Conservation (phyloP, 257 asterid genomes). For the Fraxinus quadrangulata region DNA sequence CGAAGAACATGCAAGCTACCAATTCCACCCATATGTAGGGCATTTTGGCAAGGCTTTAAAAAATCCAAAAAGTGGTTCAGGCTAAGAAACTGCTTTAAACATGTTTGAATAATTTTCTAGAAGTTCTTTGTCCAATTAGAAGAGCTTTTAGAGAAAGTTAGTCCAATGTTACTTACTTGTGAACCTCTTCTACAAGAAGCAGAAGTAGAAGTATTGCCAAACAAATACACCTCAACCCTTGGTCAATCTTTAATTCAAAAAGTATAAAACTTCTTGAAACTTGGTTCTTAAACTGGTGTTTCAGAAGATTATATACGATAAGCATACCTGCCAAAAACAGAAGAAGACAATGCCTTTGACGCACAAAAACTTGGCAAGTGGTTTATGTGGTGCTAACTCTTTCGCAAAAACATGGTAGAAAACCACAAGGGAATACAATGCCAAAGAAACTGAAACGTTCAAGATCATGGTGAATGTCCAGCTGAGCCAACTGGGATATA, state of each 20-base stretch:
- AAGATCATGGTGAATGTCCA: slow-evolving; percentile 84
- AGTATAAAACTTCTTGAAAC: no score
- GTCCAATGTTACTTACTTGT: no score
- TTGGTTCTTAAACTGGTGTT: not conserved
- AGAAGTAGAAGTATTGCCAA: no score
- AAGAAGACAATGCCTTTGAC: slow-evolving; percentile 98
- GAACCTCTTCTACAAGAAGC: no score
- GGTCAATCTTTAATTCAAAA: not conserved
- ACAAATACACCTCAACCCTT: no score
- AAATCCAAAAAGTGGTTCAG: no score
- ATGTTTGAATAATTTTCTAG: no score
- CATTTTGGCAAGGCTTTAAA: no score
- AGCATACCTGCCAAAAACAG: slow-evolving; percentile 95
- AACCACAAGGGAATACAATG: slow-evolving; percentile 82
- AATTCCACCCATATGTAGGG: no score
- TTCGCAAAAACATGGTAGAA: slow-evolving; percentile 94
- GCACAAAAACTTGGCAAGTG: slow-evolving; percentile 89
- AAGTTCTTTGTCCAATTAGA: no score
- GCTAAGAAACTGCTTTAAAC: no score
- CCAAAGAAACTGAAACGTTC: slow-evolving; percentile 84
- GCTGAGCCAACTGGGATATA: slow-evolving; percentile 92
- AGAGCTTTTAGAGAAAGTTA: no score
- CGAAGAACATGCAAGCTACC: not conserved
- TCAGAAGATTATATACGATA: not conserved
- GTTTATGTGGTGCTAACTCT: slow-evolving; percentile 94